A percentile compares a stretch with the other conserved stretches of the same genome.
Evolutionary conservation across 2,329 filamentous ascomycete species (phyloP).

Genomic region (Fusarium nisikadoi): DNA sequence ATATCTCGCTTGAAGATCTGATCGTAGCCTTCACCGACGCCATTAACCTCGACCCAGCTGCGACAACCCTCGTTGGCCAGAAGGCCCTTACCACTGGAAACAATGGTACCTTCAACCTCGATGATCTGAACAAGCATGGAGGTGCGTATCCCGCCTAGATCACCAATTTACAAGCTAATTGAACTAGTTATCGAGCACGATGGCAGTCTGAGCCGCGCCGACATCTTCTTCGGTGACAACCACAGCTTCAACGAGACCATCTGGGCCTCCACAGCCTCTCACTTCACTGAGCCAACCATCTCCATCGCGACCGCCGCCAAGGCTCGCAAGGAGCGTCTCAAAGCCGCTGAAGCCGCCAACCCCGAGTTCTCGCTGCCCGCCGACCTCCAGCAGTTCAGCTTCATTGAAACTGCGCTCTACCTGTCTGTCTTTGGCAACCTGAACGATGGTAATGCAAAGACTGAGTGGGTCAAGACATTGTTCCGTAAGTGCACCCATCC

Average conservation of each 20-base stretch:
- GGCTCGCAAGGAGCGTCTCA: slow-evolving; percentile 35
- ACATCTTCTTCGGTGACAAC: slow-evolving; percentile 39
- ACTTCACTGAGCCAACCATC: slow-evolving; percentile 36
- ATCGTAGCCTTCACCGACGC: slow-evolving; percentile 37
- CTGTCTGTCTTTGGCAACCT: slow-evolving; percentile 32
- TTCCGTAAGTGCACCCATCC: slow-evolving; percentile 22
- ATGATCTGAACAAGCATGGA: slow-evolving; percentile 33
- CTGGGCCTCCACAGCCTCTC: slow-evolving; percentile 26
- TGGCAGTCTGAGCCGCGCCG: slow-evolving; percentile 38
- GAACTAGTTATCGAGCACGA: slow-evolving; percentile 35
- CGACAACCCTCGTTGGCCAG: slow-evolving; percentile 33
- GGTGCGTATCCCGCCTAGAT: background rate
- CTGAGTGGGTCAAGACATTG: slow-evolving; percentile 37
- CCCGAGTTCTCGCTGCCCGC: slow-evolving; percentile 26
- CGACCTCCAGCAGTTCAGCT: slow-evolving; percentile 17
- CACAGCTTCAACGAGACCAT: slow-evolving; percentile 40
- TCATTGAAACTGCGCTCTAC: slow-evolving; percentile 39
- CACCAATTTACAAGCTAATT: background rate
- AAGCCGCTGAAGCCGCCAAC: slow-evolving; percentile 27
- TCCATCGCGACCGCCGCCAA: slow-evolving; percentile 35
- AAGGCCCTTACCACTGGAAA: slow-evolving; percentile 35
- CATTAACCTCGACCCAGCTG: slow-evolving; percentile 40
- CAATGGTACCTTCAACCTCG: slow-evolving; percentile 36
- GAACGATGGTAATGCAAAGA: slow-evolving; percentile 32
- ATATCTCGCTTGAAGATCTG: slow-evolving; percentile 29